phyloP scores from a whole-genome alignment of 225 moss, liverwort and hornwort species.

The Takakia lepidozioides region DNA sequence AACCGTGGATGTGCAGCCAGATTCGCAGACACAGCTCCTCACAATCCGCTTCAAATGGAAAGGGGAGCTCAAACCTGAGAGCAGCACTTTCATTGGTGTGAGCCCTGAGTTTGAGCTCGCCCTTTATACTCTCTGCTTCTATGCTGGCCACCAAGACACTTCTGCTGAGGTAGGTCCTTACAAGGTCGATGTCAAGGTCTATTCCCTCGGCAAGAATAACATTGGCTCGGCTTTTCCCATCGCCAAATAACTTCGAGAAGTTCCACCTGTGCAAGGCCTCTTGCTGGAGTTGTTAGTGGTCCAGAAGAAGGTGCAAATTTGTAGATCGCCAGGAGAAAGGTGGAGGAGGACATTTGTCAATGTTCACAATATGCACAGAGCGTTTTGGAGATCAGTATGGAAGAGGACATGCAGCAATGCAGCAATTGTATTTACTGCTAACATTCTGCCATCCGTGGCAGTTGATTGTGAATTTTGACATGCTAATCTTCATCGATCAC shows the following conservation, averaged over 20 bases:
- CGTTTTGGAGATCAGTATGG: too few species aligned
- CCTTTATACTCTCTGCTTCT: conserved; percentile 87
- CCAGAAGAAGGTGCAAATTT: too few species aligned
- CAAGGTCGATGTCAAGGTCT: conserved; percentile 83
- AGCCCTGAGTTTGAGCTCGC: conserved; percentile 98
- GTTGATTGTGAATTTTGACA: too few species aligned
- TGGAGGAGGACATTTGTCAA: too few species aligned
- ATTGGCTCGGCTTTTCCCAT: conserved; percentile 93
- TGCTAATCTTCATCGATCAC: too few species aligned
- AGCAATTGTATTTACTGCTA: too few species aligned
- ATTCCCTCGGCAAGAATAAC: conserved; percentile 55
- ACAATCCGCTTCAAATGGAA: conserved; percentile 93
- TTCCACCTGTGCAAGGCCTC: conserved; percentile 53
- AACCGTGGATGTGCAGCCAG: conserved; percentile 54
- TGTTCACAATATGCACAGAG: too few species aligned
- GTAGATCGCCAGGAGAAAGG: too few species aligned
- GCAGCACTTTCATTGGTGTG: conserved; percentile 79
- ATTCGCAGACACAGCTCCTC: conserved; percentile 62
- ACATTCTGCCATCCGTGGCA: too few species aligned
- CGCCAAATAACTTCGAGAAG: too few species aligned
- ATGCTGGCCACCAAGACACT: conserved; percentile 68
- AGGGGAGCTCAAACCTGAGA: conserved; percentile 60
- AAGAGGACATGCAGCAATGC: too few species aligned
- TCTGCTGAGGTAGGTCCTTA: conserved; percentile 68
- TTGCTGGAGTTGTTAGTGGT: too few species aligned